Base-by-base conservation (phyloP, 805 yeast species). In the Brettanomyces nanus region DNA sequence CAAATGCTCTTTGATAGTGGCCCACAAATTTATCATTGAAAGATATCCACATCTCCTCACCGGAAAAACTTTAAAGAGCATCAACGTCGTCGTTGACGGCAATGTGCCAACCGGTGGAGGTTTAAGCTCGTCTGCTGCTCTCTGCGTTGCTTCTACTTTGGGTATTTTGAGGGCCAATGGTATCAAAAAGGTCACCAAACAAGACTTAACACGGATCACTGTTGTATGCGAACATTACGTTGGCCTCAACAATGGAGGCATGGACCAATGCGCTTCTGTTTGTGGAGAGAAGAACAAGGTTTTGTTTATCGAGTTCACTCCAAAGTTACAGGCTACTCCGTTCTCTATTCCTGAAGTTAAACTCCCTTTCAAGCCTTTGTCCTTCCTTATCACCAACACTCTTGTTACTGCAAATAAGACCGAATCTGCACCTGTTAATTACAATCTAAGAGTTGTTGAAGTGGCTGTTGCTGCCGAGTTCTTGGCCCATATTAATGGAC, bases 251-350 rank as follows among this genome's bases (percentile, higher is more conserved):
- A 31, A 19, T 19, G 34, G 34, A 7, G 34, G 34, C 10, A 31
- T 31, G 34, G 34, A 31, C 20, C 34, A 31, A 13, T 31, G 34
- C 20, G 34, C 34, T 20, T 31, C 34, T 20, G 34, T 31, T 6
- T 31, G 26, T 31, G 34, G 34, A 14, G 34, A 31, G 13, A 31
- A 31, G 23, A 21, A 21, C 9, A 31, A 31, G 26, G 34, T 31
- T 31, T 26, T 31, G 14, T 31, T 31, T n/a, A 31, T 31, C n/a
- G 34, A 31, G 26, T 31, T 31, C 18, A 19, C 13, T 6, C 34
- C 34, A 13, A 21, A 31, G 20, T 31, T 31, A n/a, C 14, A 21
- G n/a, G 34, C 34, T 19, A 31, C 34, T 31, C 34, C 34, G n/a
- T 31, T 19, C 34, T 10, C 14, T 2, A 31, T 31, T n/a, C 34